Percentiles rank a stretch among this genome's conserved stretches.
These are phyloP conservation scores for Shiraia sp. DNA, from an alignment of 2,329 filamentous ascomycete genomes.

Conservation along the genomic window DNA sequence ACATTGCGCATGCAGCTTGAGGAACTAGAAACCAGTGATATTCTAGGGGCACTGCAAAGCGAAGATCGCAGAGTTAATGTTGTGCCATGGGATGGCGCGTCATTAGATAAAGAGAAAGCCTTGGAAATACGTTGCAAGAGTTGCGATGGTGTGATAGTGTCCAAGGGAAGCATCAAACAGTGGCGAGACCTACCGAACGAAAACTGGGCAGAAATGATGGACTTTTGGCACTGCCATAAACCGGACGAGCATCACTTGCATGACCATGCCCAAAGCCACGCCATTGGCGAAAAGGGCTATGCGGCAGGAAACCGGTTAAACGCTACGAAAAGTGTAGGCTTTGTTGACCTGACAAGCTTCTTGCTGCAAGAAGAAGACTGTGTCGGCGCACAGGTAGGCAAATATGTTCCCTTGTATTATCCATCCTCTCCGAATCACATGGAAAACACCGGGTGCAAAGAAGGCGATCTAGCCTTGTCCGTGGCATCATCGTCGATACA, in stretches of 20 bases:
- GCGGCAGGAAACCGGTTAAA: slow-evolving; percentile 77
- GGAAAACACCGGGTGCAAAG: slow-evolving; percentile 53
- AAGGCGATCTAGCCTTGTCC: slow-evolving; percentile 55
- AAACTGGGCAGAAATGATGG: slow-evolving; percentile 99
- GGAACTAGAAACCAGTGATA: slow-evolving; percentile 40
- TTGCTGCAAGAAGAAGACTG: slow-evolving; percentile 73
- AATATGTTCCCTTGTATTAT: not conserved
- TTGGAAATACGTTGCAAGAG: slow-evolving; percentile 32
- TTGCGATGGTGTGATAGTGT: slow-evolving; percentile 26
- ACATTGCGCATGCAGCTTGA: slow-evolving; percentile 60
- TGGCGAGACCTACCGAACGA: slow-evolving; percentile 97
- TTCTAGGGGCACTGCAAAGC: slow-evolving; percentile 31
- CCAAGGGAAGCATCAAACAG: slow-evolving; percentile 34
- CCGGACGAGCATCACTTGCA: slow-evolving; percentile 67
- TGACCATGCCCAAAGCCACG: slow-evolving; percentile 46
- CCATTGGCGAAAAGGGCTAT: slow-evolving; percentile 64
- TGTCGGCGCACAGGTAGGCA: slow-evolving; percentile 49
- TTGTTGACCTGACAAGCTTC: slow-evolving; percentile 81
- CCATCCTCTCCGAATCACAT: not conserved
- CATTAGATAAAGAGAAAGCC: slow-evolving; percentile 27
- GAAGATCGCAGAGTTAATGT: slow-evolving; percentile 42
- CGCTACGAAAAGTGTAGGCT: slow-evolving; percentile 68
- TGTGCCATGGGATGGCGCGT: slow-evolving; percentile 50
- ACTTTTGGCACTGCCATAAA: slow-evolving; percentile 99
- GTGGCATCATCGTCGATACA: slow-evolving; percentile 63